Evolutionary conservation across 495 filamentous ascomycete species (phyloP).

Genomic region (Pseudomonodictys pantanalensis): DNA sequence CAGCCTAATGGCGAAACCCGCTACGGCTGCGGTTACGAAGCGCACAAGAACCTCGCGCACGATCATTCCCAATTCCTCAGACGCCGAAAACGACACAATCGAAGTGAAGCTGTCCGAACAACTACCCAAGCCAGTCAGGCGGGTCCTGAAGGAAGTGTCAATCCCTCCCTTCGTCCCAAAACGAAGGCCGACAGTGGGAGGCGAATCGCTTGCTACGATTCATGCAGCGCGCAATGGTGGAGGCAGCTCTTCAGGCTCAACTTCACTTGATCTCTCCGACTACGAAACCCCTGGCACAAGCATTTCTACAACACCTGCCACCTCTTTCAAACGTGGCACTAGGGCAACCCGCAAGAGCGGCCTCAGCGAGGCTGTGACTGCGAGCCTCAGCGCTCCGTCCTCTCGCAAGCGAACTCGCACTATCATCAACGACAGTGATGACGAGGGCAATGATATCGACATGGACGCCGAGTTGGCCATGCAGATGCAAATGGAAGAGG

Average conservation of each 20-base stretch:
- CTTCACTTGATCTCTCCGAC: conserved; percentile 50
- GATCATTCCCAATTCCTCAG: conserved; percentile 19
- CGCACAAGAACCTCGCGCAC: conserved; percentile 31
- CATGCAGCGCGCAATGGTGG: conserved; percentile 2
- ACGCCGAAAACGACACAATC: conserved; percentile 10
- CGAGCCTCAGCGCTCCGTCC: neutral
- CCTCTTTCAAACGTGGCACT: conserved; percentile 29
- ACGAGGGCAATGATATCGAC: conserved; percentile 40
- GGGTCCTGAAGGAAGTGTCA: conserved; percentile 22
- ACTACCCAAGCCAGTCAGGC: conserved; percentile 4
- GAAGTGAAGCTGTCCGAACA: neutral
- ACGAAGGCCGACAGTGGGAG: neutral
- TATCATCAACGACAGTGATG: conserved; percentile 42
- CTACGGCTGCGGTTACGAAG: neutral
- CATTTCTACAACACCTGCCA: conserved; percentile 57
- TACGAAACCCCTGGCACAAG: conserved; percentile 79
- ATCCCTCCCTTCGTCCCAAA: conserved; percentile 18
- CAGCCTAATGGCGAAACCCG: neutral
- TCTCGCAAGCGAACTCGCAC: conserved; percentile 30
- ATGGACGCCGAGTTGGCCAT: conserved; percentile 59
- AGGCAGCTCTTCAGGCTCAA: conserved; percentile 37
- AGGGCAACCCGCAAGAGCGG: conserved; percentile 34
- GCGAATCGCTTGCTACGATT: conserved; percentile 5
- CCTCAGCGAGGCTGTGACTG: conserved; percentile 21
- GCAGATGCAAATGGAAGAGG: conserved; percentile 62